A percentile compares a stretch with the other conserved stretches of the same genome.
phyloP scores from a whole-genome alignment of 495 filamentous ascomycete species.

The Parathielavia hyrcaniae region DNA sequence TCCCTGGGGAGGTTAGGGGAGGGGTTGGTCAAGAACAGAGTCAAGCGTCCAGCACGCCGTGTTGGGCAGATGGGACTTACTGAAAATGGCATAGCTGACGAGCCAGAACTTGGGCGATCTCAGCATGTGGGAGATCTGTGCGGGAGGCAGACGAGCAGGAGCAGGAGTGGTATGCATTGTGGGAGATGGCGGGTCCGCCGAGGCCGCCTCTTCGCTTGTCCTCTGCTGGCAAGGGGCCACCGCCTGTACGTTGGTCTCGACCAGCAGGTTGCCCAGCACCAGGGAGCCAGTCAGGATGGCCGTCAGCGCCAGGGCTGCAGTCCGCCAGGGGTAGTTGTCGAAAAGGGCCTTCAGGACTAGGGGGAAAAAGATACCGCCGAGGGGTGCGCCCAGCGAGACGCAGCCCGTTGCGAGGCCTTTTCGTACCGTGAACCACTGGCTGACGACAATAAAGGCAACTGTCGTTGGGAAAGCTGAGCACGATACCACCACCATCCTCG shows the following conservation, averaged over 20 bases:
- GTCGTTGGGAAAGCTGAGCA: slow-evolving; percentile 25
- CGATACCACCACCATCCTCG: neutral
- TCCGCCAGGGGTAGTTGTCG: slow-evolving; percentile 18
- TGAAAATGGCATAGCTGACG: slow-evolving; percentile 24
- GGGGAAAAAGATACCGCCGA: slow-evolving; percentile 32
- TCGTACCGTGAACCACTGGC: slow-evolving; percentile 28
- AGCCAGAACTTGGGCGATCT: slow-evolving; percentile 27
- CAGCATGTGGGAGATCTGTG: slow-evolving; percentile 9
- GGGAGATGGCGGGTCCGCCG: neutral
- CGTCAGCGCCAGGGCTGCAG: slow-evolving; percentile 18
- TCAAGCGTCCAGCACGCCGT: neutral
- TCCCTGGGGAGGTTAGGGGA: neutral
- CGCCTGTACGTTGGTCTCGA: slow-evolving; percentile 22
- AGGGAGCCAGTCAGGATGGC: slow-evolving; percentile 19
- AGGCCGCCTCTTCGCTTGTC: neutral
- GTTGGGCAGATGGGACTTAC: slow-evolving; percentile 13
- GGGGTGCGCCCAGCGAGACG: slow-evolving; percentile 26
- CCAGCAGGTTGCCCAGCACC: slow-evolving; percentile 18
- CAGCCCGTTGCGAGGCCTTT: slow-evolving; percentile 26
- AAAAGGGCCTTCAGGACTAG: slow-evolving; percentile 29
- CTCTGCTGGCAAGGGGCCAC: neutral
- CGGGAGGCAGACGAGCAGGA: neutral
- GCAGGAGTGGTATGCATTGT: neutral
- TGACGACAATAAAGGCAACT: slow-evolving; percentile 24
- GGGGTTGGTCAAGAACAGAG: neutral